Percentiles rank a stretch among this genome's conserved stretches.
Conservation (phyloP, 495 filamentous ascomycete genomes). For the Niebla homalea region DNA sequence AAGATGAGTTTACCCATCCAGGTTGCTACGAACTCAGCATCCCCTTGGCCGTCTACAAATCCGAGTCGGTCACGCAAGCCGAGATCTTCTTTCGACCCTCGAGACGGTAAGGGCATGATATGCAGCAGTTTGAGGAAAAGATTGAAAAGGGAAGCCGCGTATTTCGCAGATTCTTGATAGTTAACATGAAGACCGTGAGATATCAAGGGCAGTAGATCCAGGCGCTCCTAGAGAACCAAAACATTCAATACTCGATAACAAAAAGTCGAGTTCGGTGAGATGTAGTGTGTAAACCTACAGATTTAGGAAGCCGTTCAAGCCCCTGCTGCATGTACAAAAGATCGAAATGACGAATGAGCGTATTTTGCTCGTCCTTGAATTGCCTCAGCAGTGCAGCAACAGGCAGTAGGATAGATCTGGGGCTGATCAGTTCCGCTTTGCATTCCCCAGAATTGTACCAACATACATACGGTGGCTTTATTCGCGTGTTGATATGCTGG, state of each 20-base stretch:
- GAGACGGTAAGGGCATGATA: conserved; percentile 54
- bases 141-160: conserved; percentile 67
- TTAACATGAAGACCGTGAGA: conserved; percentile 55
- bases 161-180: conserved; percentile 45
- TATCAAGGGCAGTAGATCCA: conserved; percentile 56
- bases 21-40: conserved; percentile 58
- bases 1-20: conserved; percentile 76
- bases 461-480: conserved; percentile 38
- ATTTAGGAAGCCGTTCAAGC: conserved; percentile 47
- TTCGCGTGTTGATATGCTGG: conserved; percentile 66
- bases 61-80: conserved; percentile 50
- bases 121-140: conserved; percentile 63
- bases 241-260: neutral
- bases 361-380: conserved; percentile 63
- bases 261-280: neutral
- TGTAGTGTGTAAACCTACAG: conserved; percentile 5
- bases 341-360: conserved; percentile 78
- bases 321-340: conserved; percentile 81
- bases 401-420: conserved; percentile 58
- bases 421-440: neutral
- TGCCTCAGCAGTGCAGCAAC: conserved; percentile 74
- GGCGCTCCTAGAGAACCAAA: conserved; percentile 33
- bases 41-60: conserved; percentile 44
- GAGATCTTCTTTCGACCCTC: conserved; percentile 66
- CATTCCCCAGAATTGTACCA: neutral